These are phyloP conservation scores for Candida mesenterica DNA, from an alignment of 1,139 yeast genomes.

Conservation along the genomic window DNA sequence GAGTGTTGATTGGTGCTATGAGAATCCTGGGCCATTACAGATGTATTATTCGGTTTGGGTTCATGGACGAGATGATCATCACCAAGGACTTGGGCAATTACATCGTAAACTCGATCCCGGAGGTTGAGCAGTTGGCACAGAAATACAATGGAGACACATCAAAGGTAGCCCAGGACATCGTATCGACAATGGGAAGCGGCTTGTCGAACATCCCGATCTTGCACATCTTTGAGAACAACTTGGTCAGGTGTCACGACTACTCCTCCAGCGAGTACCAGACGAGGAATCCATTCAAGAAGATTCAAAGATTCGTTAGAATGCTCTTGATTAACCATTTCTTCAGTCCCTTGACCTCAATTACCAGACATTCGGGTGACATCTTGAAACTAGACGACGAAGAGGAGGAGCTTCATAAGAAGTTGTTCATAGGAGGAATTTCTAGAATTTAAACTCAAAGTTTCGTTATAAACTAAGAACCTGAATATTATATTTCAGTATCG, in stretches of 20 bases:
- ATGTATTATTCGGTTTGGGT: slow-evolving; percentile 46
- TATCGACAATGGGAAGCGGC: slow-evolving; percentile 2
- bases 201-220: slow-evolving; percentile 21
- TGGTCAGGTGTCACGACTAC: slow-evolving; percentile 26
- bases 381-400: slow-evolving; percentile 22
- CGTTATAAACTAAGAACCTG: too few species aligned
- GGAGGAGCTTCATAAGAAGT: slow-evolving; percentile 24
- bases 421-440: slow-evolving; percentile 29
- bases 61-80: slow-evolving; percentile 40
- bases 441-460: too few species aligned
- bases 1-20: slow-evolving; percentile 38
- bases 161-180: slow-evolving; percentile 1
- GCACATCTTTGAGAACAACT: slow-evolving; percentile 39
- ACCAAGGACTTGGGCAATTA: slow-evolving; percentile 23
- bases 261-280: slow-evolving; percentile 15
- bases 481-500: too few species aligned
- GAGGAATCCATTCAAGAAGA: slow-evolving; percentile 18
- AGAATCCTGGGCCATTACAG: slow-evolving; percentile 44
- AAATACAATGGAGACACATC: slow-evolving; percentile 8
- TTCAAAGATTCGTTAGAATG: slow-evolving; percentile 19
- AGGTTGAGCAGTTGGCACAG: slow-evolving; percentile 13
- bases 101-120: slow-evolving; percentile 28
- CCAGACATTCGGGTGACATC: slow-evolving; percentile 25
- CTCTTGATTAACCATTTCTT: slow-evolving; percentile 26
- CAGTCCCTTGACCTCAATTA: slow-evolving; percentile 29